phyloP scores from a whole-genome alignment of 495 filamentous ascomycete genomes.

The Pyrenopolyporus hunteri region DNA sequence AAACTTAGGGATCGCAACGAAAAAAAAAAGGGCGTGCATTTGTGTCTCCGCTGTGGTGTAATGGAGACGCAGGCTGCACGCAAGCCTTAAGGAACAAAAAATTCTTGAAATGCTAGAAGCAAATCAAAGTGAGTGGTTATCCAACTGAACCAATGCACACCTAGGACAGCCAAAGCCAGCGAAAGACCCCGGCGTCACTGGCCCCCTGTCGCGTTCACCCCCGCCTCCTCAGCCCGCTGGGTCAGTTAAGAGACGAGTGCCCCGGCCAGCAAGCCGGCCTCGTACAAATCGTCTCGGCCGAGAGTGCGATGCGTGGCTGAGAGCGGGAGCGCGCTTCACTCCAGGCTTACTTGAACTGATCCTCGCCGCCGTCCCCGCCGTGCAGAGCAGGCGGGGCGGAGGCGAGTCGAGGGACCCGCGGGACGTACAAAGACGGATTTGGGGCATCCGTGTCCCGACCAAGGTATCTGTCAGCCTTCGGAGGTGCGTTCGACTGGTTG shows the following conservation, averaged over 20 bases:
- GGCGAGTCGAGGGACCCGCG: conserved; percentile 19
- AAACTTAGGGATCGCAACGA: conserved; percentile 22
- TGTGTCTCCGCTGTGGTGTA: conserved; percentile 13
- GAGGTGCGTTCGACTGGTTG: neutral
- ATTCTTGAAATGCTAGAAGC: neutral
- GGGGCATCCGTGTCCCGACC: neutral
- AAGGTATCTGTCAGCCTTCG: conserved; percentile 22
- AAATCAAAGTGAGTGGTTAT: neutral
- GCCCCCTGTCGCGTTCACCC: conserved; percentile 24
- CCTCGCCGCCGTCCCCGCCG: neutral
- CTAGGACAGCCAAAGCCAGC: conserved; percentile 24
- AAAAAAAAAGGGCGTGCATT: conserved; percentile 14
- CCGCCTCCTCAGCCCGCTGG: neutral
- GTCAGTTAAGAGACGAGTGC: neutral
- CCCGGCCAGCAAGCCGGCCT: no score
- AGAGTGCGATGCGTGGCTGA: conserved; percentile 9
- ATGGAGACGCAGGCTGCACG: conserved; percentile 1
- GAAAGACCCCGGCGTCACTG: conserved; percentile 26
- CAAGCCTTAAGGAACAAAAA: neutral
- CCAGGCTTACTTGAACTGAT: conserved; percentile 13
- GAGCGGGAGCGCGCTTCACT: conserved; percentile 8
- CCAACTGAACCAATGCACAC: conserved; percentile 1
- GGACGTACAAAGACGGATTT: neutral
- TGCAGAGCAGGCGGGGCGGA: neutral
- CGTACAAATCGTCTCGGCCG: no score